phyloP scores from a whole-genome alignment of 768 basidiomycete genomes.

The Tricholoma sp. region DNA sequence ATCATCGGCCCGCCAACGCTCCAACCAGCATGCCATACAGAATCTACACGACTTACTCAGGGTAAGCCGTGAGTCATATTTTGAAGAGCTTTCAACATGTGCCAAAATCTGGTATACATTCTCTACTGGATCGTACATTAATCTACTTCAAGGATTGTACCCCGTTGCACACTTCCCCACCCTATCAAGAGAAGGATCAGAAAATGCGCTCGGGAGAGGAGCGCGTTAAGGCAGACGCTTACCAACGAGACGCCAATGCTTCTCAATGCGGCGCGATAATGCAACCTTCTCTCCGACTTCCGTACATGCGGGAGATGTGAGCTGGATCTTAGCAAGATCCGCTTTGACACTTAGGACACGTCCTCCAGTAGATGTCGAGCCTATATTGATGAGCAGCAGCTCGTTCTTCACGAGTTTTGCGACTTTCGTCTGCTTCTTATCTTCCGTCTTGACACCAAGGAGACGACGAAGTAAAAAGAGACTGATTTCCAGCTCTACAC shows the following conservation, averaged over 20 bases:
- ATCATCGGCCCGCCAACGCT: too few species aligned
- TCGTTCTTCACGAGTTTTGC: slow-evolving; percentile 90
- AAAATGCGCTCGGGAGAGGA: background rate
- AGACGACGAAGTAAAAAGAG: slow-evolving; percentile 93
- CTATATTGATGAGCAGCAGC: slow-evolving; percentile 94
- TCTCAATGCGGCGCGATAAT: slow-evolving; percentile 89
- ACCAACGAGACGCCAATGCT: slow-evolving; percentile 97
- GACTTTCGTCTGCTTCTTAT: slow-evolving; percentile 98
- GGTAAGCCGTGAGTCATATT: too few species aligned
- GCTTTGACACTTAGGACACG: slow-evolving; percentile 92
- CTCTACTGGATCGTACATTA: slow-evolving; percentile 24
- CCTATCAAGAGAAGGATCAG: slow-evolving; percentile 23
- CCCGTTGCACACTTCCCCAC: slow-evolving; percentile 81
- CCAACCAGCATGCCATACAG: too few species aligned
- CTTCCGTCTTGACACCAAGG: slow-evolving; percentile 97
- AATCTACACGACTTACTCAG: too few species aligned
- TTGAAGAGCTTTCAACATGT: background rate
- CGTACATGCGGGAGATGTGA: slow-evolving; percentile 93
- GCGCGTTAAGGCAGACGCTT: slow-evolving; percentile 29
- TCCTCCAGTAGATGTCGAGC: slow-evolving; percentile 95
- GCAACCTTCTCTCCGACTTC: slow-evolving; percentile 98
- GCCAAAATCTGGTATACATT: background rate
- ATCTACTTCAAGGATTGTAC: slow-evolving; percentile 78
- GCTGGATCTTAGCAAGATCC: slow-evolving; percentile 89
- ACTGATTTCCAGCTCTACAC: slow-evolving; percentile 80